A percentile compares a stretch with the other conserved stretches of the same genome.
These are phyloP conservation scores for Escovopsis sp. DNA, from an alignment of 2,329 filamentous ascomycete species.

Conservation along the genomic window DNA sequence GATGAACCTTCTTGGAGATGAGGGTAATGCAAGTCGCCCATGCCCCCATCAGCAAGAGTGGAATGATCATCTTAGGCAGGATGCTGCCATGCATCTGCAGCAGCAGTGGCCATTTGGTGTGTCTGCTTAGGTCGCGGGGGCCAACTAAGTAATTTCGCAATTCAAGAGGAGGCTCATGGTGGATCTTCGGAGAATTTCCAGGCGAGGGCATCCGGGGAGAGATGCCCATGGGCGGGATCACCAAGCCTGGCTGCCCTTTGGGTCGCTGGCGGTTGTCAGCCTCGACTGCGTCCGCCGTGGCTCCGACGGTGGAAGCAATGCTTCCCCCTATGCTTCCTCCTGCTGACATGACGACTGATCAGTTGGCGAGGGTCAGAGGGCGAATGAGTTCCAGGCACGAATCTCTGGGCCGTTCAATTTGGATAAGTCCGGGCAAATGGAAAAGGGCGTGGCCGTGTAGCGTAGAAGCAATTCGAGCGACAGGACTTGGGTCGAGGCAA, in stretches of 20 bases:
- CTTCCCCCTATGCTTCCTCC: too few relatives aligned
- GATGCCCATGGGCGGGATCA: slow-evolving; percentile 4
- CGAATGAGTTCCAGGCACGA: too few relatives aligned
- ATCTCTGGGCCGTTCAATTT: too few relatives aligned
- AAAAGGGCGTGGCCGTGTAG: neutral
- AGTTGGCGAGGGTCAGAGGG: too few relatives aligned
- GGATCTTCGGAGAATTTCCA: slow-evolving; percentile 11
- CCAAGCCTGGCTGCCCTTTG: neutral
- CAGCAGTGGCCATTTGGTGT: slow-evolving; percentile 68
- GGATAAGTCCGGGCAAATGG: neutral
- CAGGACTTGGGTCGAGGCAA: neutral
- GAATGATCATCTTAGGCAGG: slow-evolving; percentile 58
- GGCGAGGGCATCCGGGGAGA: slow-evolving; percentile 18
- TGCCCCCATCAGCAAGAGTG: slow-evolving; percentile 42
- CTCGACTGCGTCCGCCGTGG: neutral
- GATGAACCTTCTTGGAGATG: slow-evolving; percentile 32
- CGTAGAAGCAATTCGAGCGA: neutral
- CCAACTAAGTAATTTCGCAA: slow-evolving; percentile 49
- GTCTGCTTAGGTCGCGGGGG: slow-evolving; percentile 54
- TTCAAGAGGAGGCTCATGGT: slow-evolving; percentile 26
- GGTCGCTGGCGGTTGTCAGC: neutral
- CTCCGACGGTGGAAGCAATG: neutral
- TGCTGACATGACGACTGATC: neutral
- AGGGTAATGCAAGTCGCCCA: slow-evolving; percentile 55
- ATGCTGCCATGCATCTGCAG: slow-evolving; percentile 65